Base-by-base conservation (phyloP, 225 moss, liverwort and hornwort species). In the Marchantia polymorpha region DNA sequence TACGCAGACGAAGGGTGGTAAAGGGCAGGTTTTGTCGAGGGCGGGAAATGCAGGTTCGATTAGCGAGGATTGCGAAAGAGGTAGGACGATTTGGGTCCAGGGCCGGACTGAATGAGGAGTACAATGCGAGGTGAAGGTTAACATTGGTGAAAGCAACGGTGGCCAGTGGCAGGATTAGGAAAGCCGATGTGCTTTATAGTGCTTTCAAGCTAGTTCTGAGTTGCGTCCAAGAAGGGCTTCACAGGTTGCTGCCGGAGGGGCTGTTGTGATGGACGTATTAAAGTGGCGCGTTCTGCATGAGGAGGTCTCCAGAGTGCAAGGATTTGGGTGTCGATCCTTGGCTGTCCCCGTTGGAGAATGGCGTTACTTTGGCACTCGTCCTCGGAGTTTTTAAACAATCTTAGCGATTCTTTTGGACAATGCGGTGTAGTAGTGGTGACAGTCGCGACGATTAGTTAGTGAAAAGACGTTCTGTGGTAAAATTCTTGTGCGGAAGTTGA, bases 361-460 rank as follows among this genome's bases (percentile, higher is more conserved):
- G 69, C 78, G 78, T 6, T 68, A 79, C 6, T 52, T 55, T 9
- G 54, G 16, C 55, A 29, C 10, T 53, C 52, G 52, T 69, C 27
- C 29, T 60, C 12, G 54, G 68, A 79, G 55, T 68, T 30, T 22
- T 65, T 46, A 14, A 52, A 54, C 19, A 68, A 79, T 64, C 64
- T 77, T 20, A 77, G 77, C 77, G n/a, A 64, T 64, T 77, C 64
- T 77, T 65, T 13, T 64, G 13, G 60, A 8, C 78, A 79, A 69
- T 79, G 78, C 53, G 50, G 54, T 39, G 11, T 39, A 56, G 54
- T 69, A 16, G 26, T 53, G 66, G 27, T 78, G 50, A 70, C 7
- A 79, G 78, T 79, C 78, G 78, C 78, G 78, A 79, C 69, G 78
- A 79, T 79, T 79, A 52, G 69, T 47, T 56, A 25, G 68, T 69